These are phyloP conservation scores for Suillus clintonianus DNA, from an alignment of 768 basidiomycete species.

Conservation along the genomic window DNA sequence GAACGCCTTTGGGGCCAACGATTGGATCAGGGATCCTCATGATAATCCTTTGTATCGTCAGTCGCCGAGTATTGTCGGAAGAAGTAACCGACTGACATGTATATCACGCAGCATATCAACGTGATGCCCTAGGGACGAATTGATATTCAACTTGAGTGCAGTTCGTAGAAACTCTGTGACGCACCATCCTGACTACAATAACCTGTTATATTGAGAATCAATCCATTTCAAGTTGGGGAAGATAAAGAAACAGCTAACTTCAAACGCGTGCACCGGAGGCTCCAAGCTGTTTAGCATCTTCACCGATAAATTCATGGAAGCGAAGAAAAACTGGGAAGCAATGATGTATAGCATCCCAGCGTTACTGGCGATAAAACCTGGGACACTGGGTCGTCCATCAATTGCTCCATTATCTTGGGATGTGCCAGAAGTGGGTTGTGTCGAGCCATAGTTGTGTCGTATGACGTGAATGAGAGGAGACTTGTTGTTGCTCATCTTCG, in stretches of 20 bases:
- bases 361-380: constrained; percentile 37
- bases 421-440: too few species aligned
- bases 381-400: neutral
- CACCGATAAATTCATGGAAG: constrained; percentile 62
- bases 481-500: neutral
- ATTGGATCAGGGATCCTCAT: constrained; percentile 57
- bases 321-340: constrained; percentile 57
- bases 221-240: neutral
- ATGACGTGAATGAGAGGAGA: neutral
- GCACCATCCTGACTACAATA: constrained; percentile 61
- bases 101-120: constrained; percentile 50
- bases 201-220: constrained; percentile 34
- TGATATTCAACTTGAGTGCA: neutral
- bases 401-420: neutral
- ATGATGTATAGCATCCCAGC: constrained; percentile 63
- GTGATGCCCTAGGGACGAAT: constrained; percentile 46
- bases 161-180: constrained; percentile 8
- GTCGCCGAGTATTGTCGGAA: neutral
- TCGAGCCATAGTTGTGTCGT: neutral
- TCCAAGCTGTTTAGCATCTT: constrained; percentile 61
- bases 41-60: constrained; percentile 31
- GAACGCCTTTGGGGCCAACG: constrained; percentile 69
- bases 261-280: constrained; percentile 56
- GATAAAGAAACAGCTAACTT: constrained; percentile 40
- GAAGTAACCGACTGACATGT: constrained; percentile 41